A percentile compares a stretch with the other conserved stretches of the same genome.
These are phyloP conservation scores for Hemisphaericaspora xylofermentans DNA, from an alignment of 1,139 yeast species.

Conservation along the genomic window DNA sequence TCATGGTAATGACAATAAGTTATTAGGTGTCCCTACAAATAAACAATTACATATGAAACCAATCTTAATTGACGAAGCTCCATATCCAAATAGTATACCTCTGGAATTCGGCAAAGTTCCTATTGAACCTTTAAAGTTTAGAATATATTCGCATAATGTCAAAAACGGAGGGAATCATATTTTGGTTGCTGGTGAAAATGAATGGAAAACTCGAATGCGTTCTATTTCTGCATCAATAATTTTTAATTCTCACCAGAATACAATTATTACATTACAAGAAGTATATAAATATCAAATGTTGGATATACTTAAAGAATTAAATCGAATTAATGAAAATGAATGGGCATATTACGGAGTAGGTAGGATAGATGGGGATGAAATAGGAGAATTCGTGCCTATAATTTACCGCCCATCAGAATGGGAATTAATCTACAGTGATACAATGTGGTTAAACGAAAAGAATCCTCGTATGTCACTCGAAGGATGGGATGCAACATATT, in stretches of 20 bases:
- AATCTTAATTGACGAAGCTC: slow-evolving; percentile 19
- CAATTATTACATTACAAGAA: slow-evolving; percentile 38
- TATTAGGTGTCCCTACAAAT: slow-evolving; percentile 9
- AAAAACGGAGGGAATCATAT: slow-evolving; percentile 33
- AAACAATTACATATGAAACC: slow-evolving; percentile 11
- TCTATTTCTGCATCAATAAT: slow-evolving; percentile 29
- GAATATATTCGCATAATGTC: slow-evolving; percentile 40
- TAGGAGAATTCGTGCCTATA: slow-evolving; percentile 39
- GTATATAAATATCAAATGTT: slow-evolving; percentile 34
- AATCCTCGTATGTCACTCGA: slow-evolving; percentile 25
- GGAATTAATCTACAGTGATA: slow-evolving; percentile 31
- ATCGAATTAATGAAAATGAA: slow-evolving; percentile 21
- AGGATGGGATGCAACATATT: slow-evolving; percentile 59
- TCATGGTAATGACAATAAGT: neutral
- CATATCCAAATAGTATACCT: slow-evolving; percentile 18
- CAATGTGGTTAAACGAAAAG: slow-evolving; percentile 36
- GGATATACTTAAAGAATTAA: slow-evolving; percentile 31
- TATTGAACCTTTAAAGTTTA: slow-evolving; percentile 23
- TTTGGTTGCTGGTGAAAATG: slow-evolving; percentile 30
- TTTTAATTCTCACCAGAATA: slow-evolving; percentile 24
- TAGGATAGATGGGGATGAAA: slow-evolving; percentile 31
- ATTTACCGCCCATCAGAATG: slow-evolving; percentile 30
- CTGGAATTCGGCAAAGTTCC: slow-evolving; percentile 14
- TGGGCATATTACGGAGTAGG: slow-evolving; percentile 39
- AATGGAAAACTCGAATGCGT: slow-evolving; percentile 28